Percentiles rank a stretch among this genome's conserved stretches.
Conservation (phyloP, 2,329 filamentous ascomycete species). For the Fusarium proliferatum region DNA sequence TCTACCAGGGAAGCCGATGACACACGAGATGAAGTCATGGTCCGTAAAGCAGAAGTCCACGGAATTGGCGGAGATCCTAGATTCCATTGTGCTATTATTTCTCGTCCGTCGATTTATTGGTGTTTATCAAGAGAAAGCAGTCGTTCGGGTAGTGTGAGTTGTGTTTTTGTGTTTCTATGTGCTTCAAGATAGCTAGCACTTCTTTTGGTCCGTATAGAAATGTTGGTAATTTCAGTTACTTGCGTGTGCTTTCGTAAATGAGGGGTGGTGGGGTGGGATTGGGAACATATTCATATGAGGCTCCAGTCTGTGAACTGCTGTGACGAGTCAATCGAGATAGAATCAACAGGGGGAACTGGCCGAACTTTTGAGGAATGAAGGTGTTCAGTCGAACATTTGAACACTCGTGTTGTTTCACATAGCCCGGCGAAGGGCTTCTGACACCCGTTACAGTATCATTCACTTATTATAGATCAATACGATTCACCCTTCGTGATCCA, state of each 20-base stretch:
- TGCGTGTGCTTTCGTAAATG: no score
- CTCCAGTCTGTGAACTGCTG: neutral
- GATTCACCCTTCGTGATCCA: no score
- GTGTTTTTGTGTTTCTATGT: neutral
- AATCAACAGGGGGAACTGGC: neutral
- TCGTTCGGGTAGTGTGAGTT: neutral
- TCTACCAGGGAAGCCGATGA: neutral
- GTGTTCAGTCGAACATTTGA: neutral
- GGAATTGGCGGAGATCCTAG: neutral
- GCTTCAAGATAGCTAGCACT: no score
- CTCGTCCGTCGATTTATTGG: neutral
- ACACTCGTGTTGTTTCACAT: neutral
- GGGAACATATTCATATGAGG: no score
- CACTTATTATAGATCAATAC: no score
- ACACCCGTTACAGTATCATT: no score
- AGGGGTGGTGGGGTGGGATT: no score
- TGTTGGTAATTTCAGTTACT: no score
- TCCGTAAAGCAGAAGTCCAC: neutral
- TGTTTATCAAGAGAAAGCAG: neutral
- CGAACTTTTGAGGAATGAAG: neutral
- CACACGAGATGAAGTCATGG: neutral
- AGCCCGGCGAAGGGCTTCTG: no score
- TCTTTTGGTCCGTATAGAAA: no score
- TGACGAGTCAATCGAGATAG: neutral
- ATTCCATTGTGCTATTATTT: accelerated